A percentile compares a stretch with the other conserved stretches of the same genome.
phyloP scores from a whole-genome alignment of 176 grass and related monocot genomes.

The Musa beccarii region DNA sequence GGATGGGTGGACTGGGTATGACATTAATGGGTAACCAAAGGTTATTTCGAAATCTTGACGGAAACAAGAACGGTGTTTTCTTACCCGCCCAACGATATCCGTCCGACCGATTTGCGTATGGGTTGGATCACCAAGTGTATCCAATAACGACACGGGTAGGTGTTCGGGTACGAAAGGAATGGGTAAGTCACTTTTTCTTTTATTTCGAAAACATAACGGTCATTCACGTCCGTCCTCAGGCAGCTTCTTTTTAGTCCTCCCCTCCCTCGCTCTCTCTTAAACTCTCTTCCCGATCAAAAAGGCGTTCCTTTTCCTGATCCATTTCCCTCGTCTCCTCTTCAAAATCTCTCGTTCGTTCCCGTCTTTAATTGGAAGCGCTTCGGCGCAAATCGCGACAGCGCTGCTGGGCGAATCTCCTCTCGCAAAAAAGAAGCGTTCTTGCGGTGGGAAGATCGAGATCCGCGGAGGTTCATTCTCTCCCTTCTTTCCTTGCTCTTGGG shows the following conservation, averaged over 20 bases:
- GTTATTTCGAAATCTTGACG: no score
- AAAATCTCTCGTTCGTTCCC: background rate
- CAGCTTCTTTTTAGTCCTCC: background rate
- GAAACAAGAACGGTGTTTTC: no score
- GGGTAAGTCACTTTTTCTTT: background rate
- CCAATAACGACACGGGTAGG: no score
- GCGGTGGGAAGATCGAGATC: background rate
- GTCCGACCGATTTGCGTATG: no score
- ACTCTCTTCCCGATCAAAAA: background rate
- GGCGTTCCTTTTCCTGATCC: background rate
- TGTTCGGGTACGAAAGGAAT: fast-evolving
- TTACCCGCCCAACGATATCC: no score
- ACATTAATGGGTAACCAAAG: no score
- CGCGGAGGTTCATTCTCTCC: background rate
- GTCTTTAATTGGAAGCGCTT: background rate
- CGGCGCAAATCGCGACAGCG: background rate
- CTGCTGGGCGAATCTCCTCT: background rate
- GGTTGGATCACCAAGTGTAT: no score
- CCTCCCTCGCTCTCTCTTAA: background rate
- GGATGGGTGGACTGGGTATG: no score
- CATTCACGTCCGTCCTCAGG: background rate
- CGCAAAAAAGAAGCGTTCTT: background rate
- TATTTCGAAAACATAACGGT: slow-evolving; percentile 5
- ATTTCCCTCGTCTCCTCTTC: slow-evolving; percentile 10
- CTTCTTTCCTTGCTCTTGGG: background rate